Evolutionary conservation across 2,329 filamentous ascomycete species (phyloP).

Genomic region (Scolecobasidium constrictum): DNA sequence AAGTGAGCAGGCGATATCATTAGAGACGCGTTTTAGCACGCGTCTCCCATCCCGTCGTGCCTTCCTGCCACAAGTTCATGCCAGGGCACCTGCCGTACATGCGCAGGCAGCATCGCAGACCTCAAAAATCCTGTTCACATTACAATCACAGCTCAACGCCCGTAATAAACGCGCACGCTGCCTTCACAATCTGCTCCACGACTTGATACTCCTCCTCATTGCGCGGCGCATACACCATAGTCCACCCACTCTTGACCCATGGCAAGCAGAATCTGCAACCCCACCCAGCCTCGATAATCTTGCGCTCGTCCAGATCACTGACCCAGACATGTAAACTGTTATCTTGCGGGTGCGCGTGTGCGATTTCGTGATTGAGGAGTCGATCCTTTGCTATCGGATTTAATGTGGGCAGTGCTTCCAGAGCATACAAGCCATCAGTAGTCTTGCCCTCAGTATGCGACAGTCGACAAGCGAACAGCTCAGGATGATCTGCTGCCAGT

Average conservation of each 20-base stretch:
- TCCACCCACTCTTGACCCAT: slow-evolving; percentile 63
- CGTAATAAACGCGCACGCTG: slow-evolving; percentile 58
- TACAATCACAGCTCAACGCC: slow-evolving; percentile 6
- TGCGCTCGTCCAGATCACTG: slow-evolving; percentile 47
- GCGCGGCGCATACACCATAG: slow-evolving; percentile 73
- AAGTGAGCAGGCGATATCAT: no score
- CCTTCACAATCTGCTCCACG: slow-evolving; percentile 59
- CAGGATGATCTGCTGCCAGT: slow-evolving; percentile 4
- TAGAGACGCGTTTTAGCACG: no score
- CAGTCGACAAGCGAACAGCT: slow-evolving; percentile 1
- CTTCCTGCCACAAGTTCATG: no score
- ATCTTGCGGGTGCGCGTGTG: slow-evolving; percentile 8
- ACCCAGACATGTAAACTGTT: slow-evolving; percentile 9
- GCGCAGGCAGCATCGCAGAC: no score
- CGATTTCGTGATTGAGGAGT: slow-evolving; percentile 9
- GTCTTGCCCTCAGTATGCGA: slow-evolving; percentile 7
- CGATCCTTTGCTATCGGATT: slow-evolving; percentile 7
- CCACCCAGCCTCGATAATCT: slow-evolving; percentile 67
- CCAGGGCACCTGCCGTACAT: no score
- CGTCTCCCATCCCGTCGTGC: no score
- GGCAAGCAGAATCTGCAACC: slow-evolving; percentile 59
- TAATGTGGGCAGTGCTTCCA: not conserved
- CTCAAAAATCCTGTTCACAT: no score
- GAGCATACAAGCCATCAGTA: slow-evolving; percentile 4
- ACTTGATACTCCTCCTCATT: slow-evolving; percentile 55